phyloP scores from a whole-genome alignment of 1,284 basidiomycete species.

The Malassezia furfur region DNA sequence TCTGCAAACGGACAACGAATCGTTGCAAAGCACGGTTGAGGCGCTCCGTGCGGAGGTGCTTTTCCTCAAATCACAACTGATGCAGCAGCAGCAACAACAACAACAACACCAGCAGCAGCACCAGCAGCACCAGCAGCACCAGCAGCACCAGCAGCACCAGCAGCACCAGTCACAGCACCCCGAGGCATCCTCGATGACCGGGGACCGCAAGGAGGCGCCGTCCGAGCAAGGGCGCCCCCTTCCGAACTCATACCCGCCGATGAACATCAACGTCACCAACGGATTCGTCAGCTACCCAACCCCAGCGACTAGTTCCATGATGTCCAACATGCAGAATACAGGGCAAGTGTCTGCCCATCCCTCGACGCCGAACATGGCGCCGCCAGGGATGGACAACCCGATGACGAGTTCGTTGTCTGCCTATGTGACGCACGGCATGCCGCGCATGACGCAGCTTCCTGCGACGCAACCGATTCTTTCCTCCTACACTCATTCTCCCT shows the following conservation, averaged over 20 bases:
- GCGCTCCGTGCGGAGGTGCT: slow-evolving; percentile 54
- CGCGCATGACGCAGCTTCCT: background rate
- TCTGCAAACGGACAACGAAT: slow-evolving; percentile 81
- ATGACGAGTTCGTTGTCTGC: background rate
- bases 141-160: background rate
- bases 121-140: background rate
- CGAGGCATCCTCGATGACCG: background rate
- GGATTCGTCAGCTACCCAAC: background rate
- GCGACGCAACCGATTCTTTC: background rate
- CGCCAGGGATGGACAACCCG: background rate
- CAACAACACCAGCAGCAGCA: background rate
- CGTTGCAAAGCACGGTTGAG: slow-evolving; percentile 57
- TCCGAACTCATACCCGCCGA: background rate
- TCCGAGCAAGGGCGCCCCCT: background rate
- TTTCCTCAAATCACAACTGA: slow-evolving; percentile 40
- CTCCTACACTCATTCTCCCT: background rate
- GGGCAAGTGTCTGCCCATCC: background rate
- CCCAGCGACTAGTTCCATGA: background rate
- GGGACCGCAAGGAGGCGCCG: background rate
- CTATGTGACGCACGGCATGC: background rate
- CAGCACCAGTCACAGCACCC: background rate
- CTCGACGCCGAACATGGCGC: background rate
- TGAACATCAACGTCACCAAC: background rate
- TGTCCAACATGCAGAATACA: background rate
- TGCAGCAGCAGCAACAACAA: slow-evolving; percentile 14